Percentiles rank a stretch among this genome's conserved stretches.
Conservation (phyloP, 805 yeast species). For the Priceomyces haplophilus region DNA sequence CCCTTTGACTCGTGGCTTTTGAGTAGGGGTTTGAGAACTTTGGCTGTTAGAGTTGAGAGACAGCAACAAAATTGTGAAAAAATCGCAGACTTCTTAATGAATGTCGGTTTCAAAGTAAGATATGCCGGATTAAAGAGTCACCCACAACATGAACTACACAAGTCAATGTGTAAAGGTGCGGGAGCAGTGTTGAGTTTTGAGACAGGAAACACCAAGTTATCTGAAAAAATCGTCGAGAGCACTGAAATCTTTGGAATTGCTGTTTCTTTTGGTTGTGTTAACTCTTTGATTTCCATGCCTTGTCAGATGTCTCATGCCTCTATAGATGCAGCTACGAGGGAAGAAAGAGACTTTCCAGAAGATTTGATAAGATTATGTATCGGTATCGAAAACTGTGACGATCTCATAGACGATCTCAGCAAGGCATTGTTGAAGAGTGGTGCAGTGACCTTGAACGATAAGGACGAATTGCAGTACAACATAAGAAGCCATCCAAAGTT, state of each 20-base stretch:
- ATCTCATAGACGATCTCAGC: conserved; percentile 76
- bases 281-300: conserved; percentile 89
- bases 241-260: conserved; percentile 82
- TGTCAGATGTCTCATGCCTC: conserved; percentile 98
- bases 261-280: conserved; percentile 92
- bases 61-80: conserved; percentile 79
- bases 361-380: conserved; percentile 86
- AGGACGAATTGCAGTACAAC: conserved; percentile 40
- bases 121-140: conserved; percentile 82
- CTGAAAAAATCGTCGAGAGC: conserved; percentile 71
- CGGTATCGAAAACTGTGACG: conserved; percentile 83
- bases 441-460: conserved; percentile 41
- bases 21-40: conserved; percentile 83
- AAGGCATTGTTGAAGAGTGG: conserved; percentile 69
- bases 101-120: conserved; percentile 70
- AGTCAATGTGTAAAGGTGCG: conserved; percentile 72
- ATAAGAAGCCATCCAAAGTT: conserved; percentile 30
- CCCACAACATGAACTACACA: conserved; percentile 79
- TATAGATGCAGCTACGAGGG: conserved; percentile 81
- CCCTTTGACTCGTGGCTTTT: conserved; percentile 93
- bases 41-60: conserved; percentile 80
- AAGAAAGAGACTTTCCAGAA: conserved; percentile 87
- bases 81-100: conserved; percentile 70
- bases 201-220: conserved; percentile 67
- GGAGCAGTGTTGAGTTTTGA: conserved; percentile 90